Percentiles rank a stretch among this genome's conserved stretches.
These are phyloP conservation scores for Orychophragmus violaceus DNA, from an alignment of 345 rosid genomes.

Conservation along the genomic window DNA sequence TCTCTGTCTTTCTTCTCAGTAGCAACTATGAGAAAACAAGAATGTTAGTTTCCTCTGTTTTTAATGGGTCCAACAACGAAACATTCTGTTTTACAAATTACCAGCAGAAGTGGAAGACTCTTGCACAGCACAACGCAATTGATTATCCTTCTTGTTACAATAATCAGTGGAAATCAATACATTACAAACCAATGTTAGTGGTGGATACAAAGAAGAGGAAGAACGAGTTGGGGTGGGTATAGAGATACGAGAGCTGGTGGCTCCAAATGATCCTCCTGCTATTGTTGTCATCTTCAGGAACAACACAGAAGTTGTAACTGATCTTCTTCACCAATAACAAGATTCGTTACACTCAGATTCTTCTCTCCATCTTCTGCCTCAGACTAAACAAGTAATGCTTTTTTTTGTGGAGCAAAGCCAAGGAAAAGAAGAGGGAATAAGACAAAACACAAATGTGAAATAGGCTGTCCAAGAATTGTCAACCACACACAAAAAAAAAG, in stretches of 20 bases:
- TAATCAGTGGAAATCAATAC: neutral
- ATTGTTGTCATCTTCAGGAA: slow-evolving; percentile 41
- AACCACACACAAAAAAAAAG: slow-evolving; percentile 13
- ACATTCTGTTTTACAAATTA: slow-evolving; percentile 12
- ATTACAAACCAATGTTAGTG: slow-evolving; percentile 40
- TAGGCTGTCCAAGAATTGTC: neutral
- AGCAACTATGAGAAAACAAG: slow-evolving; percentile 27
- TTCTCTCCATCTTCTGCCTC: slow-evolving; percentile 12
- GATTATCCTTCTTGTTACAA: slow-evolving; percentile 23
- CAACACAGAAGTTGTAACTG: neutral
- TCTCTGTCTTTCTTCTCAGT: slow-evolving; percentile 37
- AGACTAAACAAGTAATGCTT: neutral
- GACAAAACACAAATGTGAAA: slow-evolving; percentile 8
- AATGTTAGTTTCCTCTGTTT: neutral
- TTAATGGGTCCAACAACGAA: neutral
- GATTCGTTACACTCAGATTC: slow-evolving; percentile 9
- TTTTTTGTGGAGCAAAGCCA: slow-evolving; percentile 14
- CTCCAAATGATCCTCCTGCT: slow-evolving; percentile 49
- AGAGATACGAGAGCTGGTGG: slow-evolving; percentile 48
- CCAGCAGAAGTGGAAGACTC: slow-evolving; percentile 73
- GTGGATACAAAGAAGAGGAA: slow-evolving; percentile 28
- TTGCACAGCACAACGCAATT: slow-evolving; percentile 56
- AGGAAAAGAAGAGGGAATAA: neutral
- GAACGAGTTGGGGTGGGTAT: slow-evolving; percentile 31
- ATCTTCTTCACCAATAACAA: neutral